phyloP scores from a whole-genome alignment of 306 rosid genomes.

The Acmispon strigosus region DNA sequence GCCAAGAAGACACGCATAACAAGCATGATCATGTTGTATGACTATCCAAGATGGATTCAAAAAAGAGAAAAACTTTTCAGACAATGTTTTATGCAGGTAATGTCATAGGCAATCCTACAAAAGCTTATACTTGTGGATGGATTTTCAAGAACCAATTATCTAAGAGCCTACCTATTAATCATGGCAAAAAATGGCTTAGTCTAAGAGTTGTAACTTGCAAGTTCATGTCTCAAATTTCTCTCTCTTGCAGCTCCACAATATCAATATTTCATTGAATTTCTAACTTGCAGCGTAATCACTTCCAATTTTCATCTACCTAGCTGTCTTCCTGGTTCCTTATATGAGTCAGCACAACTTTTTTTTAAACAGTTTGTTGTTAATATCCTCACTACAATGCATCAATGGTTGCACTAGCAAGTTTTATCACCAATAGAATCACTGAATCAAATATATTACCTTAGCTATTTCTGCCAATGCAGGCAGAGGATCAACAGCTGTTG shows the following conservation, averaged over 20 bases:
- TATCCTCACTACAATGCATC: conserved; percentile 5
- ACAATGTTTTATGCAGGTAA: neutral
- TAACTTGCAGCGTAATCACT: conserved; percentile 2
- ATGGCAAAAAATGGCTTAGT: neutral
- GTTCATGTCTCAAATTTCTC: neutral
- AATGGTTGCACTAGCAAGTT: neutral
- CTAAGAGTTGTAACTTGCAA: neutral
- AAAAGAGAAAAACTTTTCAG: neutral
- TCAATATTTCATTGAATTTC: neutral
- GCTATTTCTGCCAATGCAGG: conserved; percentile 55
- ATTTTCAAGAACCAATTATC: neutral
- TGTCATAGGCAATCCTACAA: neutral
- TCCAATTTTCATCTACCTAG: conserved; percentile 5
- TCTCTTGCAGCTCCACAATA: neutral
- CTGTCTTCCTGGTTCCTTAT: neutral
- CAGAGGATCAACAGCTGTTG: conserved; percentile 90
- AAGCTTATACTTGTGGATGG: neutral
- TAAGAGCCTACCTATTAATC: neutral
- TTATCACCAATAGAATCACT: conserved; percentile 7
- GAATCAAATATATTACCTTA: conserved; percentile 45
- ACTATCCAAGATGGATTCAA: conserved; percentile 6
- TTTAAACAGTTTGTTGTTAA: neutral
- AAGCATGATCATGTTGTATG: conserved; percentile 7
- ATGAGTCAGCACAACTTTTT: neutral
- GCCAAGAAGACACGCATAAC: conserved; percentile 21